Base-by-base conservation (phyloP, 495 filamentous ascomycete species). In the Penicillium fimorum region DNA sequence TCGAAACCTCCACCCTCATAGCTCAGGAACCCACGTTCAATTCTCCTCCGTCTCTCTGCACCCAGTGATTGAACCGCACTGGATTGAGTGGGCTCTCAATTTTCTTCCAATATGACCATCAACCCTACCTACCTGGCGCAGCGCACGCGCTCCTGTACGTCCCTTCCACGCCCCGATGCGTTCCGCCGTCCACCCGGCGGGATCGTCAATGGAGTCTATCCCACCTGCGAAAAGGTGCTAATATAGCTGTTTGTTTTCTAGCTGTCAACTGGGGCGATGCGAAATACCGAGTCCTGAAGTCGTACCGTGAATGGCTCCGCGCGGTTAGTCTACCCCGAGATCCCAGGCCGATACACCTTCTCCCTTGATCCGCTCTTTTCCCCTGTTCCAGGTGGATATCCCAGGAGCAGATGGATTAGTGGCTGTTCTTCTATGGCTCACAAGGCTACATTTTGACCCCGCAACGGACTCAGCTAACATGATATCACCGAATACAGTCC, bases 301-400 rank as follows among this genome's bases (percentile, higher is more conserved):
- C 87, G 51, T 98, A 97, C 79, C 83, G 94, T 59, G 87, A 91
- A 77, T 98, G 94, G 94, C 81, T 97, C 54, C 84, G 94, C 77
- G 83, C 91, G 72, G 94, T 97, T 82, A 74, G 90, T 85, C 56
- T 53, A 32, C 55, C 58, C 52, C 50, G 44, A 51, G 41, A 50
- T 49, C 40, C 44, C 35, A 35, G 8, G 9, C 49, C 38, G n/a
- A 51, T 44, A 43, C 38, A 32, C 50, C 38, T 37, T 32, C 38
- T 46, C 53, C 52, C 51, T 58, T 50, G 57, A 24, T 53, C 40
- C 33, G 57, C 47, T 38, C 33, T 46, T 43, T 18, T 24, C 13
- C 27, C 22, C n/a, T 18, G 38, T 47, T 33, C 22, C 24, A 32
- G 7, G 17, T 5, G 29, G n/a, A 22, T 41, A 53, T 27, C 22